phyloP scores from a whole-genome alignment of 2,329 filamentous ascomycete genomes.

The Diaporthe vaccinii region DNA sequence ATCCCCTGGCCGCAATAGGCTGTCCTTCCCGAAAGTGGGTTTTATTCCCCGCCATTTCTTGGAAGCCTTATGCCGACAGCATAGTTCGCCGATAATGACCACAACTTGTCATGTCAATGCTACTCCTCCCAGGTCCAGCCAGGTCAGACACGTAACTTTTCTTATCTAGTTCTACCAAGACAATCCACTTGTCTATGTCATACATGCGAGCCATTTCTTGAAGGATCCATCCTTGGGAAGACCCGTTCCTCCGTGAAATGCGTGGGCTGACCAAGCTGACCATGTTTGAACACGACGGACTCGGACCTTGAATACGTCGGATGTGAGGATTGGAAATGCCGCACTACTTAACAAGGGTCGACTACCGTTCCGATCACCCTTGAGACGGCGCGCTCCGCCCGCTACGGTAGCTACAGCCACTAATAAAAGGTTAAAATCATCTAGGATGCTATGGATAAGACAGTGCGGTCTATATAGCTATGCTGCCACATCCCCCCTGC shows the following conservation, averaged over 20 bases:
- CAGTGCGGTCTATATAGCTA: no score
- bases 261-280: background rate
- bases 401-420: no score
- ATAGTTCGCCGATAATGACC: conserved; percentile 14
- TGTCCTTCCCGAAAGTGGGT: conserved; percentile 14
- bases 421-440: no score
- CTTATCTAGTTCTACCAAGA: background rate
- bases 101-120: background rate
- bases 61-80: background rate
- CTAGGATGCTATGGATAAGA: no score
- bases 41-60: conserved; percentile 3
- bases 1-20: conserved; percentile 18
- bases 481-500: no score
- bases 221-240: background rate
- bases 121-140: background rate
- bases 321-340: background rate
- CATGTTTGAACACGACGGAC: background rate
- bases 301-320: background rate
- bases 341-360: background rate
- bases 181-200: conserved; percentile 2
- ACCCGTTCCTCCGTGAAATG: background rate
- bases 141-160: background rate
- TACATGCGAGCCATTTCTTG: background rate
- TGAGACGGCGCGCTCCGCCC: no score
- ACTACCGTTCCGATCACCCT: no score